Base-by-base conservation (phyloP, 257 asterid species). In the Solanum sejunctum region DNA sequence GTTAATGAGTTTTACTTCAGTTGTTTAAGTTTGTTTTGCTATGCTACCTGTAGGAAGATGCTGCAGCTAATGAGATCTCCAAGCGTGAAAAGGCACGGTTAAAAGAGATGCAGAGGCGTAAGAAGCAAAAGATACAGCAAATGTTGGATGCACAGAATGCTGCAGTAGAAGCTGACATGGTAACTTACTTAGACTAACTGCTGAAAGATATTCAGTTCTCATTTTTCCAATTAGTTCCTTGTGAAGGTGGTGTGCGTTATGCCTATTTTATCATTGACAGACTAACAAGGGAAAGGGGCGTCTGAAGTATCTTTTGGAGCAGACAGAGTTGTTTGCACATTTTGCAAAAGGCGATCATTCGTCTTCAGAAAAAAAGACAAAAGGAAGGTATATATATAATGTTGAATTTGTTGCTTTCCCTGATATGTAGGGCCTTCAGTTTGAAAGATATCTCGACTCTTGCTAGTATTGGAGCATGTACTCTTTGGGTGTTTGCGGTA, bases 261-360 rank as follows among this genome's bases (percentile, higher is more conserved):
- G 49, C 56, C 23, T 49, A 78, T 64, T 86, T 78, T 78, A 52
- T 88, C 41, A 20, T 89, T 67, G 86, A 80, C 96, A 97, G 99
- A 95, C 92, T 90, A 97, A 92, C 88, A 94, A 85, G 90, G 99
- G 99, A 81, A 93, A 95, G 86, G 99, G 99, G 45, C 96, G 99
- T 39, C 86, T 97, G 88, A 94, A 93, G 83, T 97, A 94, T 92
- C 97, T 97, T 77, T 92, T 97, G 88, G 95, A 94, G 95, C 99
- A 97, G 89, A 97, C 99, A 6, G 99, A 97, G 91, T 86, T 97
- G 64, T 97, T 97, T 94, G 93, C 99, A 69, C 99, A 97, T 91
- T 97, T 97, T 91, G 99, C 99, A 51, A 97, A 97, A 90, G 93
- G 97, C 55, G 98, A 90, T 66, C 96, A 90, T 78, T 87, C 98